Evolutionary conservation across 768 basidiomycete species (phyloP).

Genomic region (Scleroderma citrinum): DNA sequence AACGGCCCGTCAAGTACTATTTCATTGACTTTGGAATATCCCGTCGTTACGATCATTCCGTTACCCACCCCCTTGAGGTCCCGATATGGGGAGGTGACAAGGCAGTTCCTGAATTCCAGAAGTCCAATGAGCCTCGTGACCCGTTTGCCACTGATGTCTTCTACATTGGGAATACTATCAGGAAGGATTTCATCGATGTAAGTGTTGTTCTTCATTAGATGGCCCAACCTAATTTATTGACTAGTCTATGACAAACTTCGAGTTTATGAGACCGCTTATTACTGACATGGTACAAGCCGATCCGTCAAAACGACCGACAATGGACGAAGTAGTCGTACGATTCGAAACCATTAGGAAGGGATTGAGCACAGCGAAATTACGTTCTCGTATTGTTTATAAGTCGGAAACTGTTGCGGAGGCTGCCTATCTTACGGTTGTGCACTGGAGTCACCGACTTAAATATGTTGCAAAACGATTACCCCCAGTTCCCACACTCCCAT

Average conservation of each 20-base stretch:
- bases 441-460: constrained; percentile 12
- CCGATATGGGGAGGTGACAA: no score
- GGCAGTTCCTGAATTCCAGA: no score
- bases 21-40: constrained; percentile 4
- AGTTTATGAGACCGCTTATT: constrained; percentile 28
- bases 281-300: constrained; percentile 30
- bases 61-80: not conserved
- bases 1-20: constrained; percentile 17
- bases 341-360: no score
- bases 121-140: no score
- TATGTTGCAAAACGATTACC: not conserved
- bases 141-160: no score
- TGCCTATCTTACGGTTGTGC: constrained; percentile 3
- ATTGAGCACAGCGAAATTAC: constrained; percentile 9
- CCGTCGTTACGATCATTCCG: constrained; percentile 20
- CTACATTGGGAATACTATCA: no score
- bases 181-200: no score
- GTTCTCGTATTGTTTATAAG: constrained; percentile 16
- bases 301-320: constrained; percentile 10
- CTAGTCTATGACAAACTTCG: constrained; percentile 2
- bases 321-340: constrained; percentile 5
- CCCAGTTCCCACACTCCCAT: no score
- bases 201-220: no score
- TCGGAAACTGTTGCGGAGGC: constrained; percentile 3
- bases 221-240: no score